These are phyloP conservation scores for Phialophora verrucosa DNA, from an alignment of 2,329 filamentous ascomycete species.

Conservation along the genomic window DNA sequence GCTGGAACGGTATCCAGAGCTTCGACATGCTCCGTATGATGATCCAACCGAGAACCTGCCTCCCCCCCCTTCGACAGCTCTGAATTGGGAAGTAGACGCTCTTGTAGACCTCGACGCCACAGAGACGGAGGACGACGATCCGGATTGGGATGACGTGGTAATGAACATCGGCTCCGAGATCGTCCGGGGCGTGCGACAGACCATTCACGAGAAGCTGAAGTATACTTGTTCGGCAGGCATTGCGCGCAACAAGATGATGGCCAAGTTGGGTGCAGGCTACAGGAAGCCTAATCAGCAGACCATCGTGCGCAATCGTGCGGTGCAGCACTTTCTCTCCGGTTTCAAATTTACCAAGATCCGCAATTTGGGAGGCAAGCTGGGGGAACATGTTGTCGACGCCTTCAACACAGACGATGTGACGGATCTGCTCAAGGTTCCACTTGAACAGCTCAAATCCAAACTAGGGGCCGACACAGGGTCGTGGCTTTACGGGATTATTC, in stretches of 20 bases:
- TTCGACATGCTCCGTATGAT: slow-evolving; percentile 72
- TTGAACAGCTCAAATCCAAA: slow-evolving; percentile 77
- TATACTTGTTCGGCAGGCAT: slow-evolving; percentile 94
- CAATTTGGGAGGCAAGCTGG: slow-evolving; percentile 92
- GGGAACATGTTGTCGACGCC: slow-evolving; percentile 78
- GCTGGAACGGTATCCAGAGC: slow-evolving; percentile 75
- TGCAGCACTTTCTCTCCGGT: slow-evolving; percentile 75
- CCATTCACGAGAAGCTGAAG: slow-evolving; percentile 71
- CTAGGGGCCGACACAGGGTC: slow-evolving; percentile 82
- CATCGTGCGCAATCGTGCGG: slow-evolving; percentile 84
- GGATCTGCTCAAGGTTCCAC: slow-evolving; percentile 72
- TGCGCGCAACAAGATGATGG: slow-evolving; percentile 90
- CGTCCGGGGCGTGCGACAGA: slow-evolving; percentile 73
- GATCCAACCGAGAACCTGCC: slow-evolving; percentile 75
- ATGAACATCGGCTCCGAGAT: slow-evolving; percentile 89
- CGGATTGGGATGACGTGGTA: slow-evolving; percentile 95
- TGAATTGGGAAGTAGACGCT: slow-evolving; percentile 86
- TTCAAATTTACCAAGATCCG: slow-evolving; percentile 96
- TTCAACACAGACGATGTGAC: slow-evolving; percentile 82
- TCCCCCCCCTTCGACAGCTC: slow-evolving; percentile 70
- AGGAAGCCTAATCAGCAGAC: slow-evolving; percentile 96
- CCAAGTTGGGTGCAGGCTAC: slow-evolving; percentile 87
- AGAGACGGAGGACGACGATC: slow-evolving; percentile 76
- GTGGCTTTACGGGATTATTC: slow-evolving; percentile 84
- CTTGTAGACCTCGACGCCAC: slow-evolving; percentile 75